A percentile compares a stretch with the other conserved stretches of the same genome.
These are phyloP conservation scores for Phytophthora cryptogea DNA, from an alignment of 352 stramenopile genomes.

Conservation along the genomic window DNA sequence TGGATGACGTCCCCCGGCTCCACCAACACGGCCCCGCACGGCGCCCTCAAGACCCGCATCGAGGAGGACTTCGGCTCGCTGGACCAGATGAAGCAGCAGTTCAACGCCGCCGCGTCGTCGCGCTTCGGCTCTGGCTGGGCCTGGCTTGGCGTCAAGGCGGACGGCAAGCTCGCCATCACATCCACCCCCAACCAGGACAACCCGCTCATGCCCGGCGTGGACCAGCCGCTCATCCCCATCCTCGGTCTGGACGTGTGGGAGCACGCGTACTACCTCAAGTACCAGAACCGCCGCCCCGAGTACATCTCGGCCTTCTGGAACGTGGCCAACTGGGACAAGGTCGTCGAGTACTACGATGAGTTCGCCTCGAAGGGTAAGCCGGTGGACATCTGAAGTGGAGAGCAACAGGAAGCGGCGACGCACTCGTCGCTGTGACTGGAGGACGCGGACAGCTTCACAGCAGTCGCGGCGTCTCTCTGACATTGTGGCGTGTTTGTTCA, in stretches of 20 bases:
- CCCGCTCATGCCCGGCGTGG: conserved; percentile 81
- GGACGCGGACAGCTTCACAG: neutral
- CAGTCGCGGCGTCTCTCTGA: conserved; percentile 8
- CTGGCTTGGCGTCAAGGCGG: conserved; percentile 86
- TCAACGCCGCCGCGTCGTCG: conserved; percentile 85
- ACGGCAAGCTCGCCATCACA: conserved; percentile 94
- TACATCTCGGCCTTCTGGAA: conserved; percentile 99
- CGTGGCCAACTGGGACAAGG: conserved; percentile 96
- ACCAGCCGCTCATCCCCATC: conserved; percentile 91
- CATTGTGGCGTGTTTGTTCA: conserved; percentile 26
- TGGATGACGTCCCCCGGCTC: conserved; percentile 86
- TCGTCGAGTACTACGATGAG: conserved; percentile 92
- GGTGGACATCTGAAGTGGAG: conserved; percentile 79
- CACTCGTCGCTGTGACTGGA: conserved; percentile 30
- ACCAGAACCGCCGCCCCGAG: conserved; percentile 95
- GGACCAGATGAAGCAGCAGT: conserved; percentile 90
- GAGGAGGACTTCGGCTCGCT: conserved; percentile 91
- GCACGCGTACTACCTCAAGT: conserved; percentile 97
- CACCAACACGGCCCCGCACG: conserved; percentile 80
- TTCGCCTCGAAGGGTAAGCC: conserved; percentile 86
- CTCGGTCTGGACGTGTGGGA: conserved; percentile 96
- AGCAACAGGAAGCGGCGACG: conserved; percentile 21
- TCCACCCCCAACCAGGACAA: conserved; percentile 97
- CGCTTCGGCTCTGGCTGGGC: conserved; percentile 92
- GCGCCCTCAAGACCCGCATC: conserved; percentile 84